Evolutionary conservation across 768 basidiomycete genomes (phyloP), one percentile per base, ranked within the genome.

Genomic region (Hebeloma cylindrosporum): DNA sequence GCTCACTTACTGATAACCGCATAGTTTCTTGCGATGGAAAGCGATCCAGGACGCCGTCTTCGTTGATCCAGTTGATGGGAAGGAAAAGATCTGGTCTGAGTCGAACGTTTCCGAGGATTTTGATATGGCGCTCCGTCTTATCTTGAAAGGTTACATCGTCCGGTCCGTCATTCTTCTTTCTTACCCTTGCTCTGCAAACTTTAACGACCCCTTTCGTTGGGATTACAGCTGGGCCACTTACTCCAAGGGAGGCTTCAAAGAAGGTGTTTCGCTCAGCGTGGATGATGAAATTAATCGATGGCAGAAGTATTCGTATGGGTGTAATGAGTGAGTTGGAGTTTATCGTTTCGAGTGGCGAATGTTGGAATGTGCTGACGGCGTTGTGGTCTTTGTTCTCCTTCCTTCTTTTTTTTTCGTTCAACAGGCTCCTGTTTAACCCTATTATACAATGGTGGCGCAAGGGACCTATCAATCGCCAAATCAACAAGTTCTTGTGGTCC

Each of bases 281-380:
- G 91, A 93, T 46, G 92, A 94, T 61, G 92, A 95, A 60, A 63
- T 93, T 34, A 93, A 92, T 56, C 67, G 92, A 3, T 95, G 92
- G 92, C 88, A 93, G 48, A 94, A 93, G 49, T 78, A 77, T 52
- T 65, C 79, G 39, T 83, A 64, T 75, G 80, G 72, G 70, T 84
- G 65, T 67, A 81, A 69, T 72, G 85, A 74, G 72, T 85, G 46
- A 65, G 78, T 62, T n/a, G n/a, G n/a, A n/a, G n/a, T n/a, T n/a
- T n/a, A n/a, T n/a, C n/a, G n/a, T n/a, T n/a, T n/a, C n/a, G n/a
- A n/a, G n/a, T n/a, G n/a, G n/a, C n/a, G n/a, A n/a, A n/a, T n/a
- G n/a, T n/a, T n/a, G n/a, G n/a, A n/a, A n/a, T n/a, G n/a, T n/a
- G n/a, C n/a, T n/a, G n/a, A n/a, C 53, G 7, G 13, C 8, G 58